phyloP scores from a whole-genome alignment of 345 rosid genomes.

The Populus pruinosa region DNA sequence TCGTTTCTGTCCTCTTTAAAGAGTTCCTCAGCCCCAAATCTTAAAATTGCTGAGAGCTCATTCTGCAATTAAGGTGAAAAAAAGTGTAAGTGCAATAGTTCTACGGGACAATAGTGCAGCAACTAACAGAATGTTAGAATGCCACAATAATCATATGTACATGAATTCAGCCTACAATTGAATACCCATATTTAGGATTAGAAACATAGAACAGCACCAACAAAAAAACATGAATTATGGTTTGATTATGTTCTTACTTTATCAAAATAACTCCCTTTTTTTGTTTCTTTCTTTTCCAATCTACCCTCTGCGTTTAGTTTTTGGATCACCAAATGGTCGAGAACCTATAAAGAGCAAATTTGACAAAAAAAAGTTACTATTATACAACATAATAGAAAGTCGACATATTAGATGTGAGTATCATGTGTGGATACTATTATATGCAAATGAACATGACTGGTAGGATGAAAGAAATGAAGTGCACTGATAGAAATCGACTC shows the following conservation, averaged over 20 bases:
- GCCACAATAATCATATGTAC: neutral
- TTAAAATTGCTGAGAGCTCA: slow-evolving; percentile 93
- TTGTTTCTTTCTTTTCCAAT: slow-evolving; percentile 96
- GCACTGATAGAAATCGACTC: neutral
- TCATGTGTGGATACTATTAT: neutral
- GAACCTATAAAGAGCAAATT: slow-evolving; percentile 55
- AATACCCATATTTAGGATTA: neutral
- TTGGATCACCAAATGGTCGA: slow-evolving; percentile 98
- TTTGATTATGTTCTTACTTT: slow-evolving; percentile 47
- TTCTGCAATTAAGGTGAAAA: slow-evolving; percentile 44
- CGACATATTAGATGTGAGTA: neutral
- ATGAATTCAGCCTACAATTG: neutral
- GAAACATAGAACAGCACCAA: neutral
- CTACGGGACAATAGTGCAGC: neutral
- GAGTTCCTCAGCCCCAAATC: slow-evolving; percentile 99
- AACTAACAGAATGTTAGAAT: neutral
- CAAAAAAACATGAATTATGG: neutral
- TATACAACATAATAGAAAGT: neutral
- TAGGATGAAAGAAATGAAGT: neutral
- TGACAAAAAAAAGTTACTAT: neutral
- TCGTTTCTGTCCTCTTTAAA: slow-evolving; percentile 95
- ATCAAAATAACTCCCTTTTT: slow-evolving; percentile 84
- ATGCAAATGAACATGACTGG: neutral
- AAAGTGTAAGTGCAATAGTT: neutral
- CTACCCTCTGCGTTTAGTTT: slow-evolving; percentile 99